These are phyloP conservation scores for Madurella mycetomatis DNA, from an alignment of 2,329 filamentous ascomycete species.

Conservation along the genomic window DNA sequence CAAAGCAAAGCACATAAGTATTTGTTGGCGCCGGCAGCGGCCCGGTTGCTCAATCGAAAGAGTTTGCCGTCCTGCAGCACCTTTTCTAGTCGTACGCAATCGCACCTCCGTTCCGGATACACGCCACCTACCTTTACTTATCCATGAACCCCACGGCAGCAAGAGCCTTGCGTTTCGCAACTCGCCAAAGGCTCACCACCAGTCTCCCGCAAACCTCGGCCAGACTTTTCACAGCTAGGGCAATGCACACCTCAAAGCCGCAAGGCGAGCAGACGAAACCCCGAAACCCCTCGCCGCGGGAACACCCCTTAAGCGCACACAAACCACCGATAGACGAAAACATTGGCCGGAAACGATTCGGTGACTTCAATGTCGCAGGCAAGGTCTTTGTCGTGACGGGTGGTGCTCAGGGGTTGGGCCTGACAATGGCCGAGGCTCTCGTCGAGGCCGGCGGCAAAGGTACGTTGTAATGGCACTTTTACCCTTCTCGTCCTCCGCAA, in stretches of 20 bases:
- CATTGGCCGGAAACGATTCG: constrained; percentile 8
- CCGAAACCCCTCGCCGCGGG: not conserved
- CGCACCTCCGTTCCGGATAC: not conserved
- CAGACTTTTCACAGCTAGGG: not conserved
- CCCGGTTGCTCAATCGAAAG: not conserved
- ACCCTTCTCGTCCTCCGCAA: not conserved
- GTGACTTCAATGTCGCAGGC: constrained; percentile 11
- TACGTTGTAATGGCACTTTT: not conserved
- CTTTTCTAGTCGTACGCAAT: no score
- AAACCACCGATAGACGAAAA: constrained; percentile 1
- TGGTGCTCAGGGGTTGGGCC: constrained; percentile 69
- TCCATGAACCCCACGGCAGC: constrained; percentile 13
- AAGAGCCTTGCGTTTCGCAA: constrained; percentile 5
- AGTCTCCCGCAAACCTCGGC: not conserved
- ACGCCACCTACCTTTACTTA: no score
- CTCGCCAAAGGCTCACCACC: constrained; percentile 4
- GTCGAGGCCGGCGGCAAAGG: constrained; percentile 69
- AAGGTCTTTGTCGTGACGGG: constrained; percentile 69
- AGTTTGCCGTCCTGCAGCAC: not conserved
- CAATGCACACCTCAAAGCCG: constrained; percentile 1
- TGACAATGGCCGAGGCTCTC: constrained; percentile 73
- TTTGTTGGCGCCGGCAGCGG: not conserved
- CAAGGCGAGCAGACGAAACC: not conserved
- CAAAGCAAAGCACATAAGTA: not conserved
- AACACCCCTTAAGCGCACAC: not conserved